Percentiles rank a stretch among this genome's conserved stretches.
phyloP scores from a whole-genome alignment of 1,284 basidiomycete genomes.

The Cutaneotrichosporon mucoides region DNA sequence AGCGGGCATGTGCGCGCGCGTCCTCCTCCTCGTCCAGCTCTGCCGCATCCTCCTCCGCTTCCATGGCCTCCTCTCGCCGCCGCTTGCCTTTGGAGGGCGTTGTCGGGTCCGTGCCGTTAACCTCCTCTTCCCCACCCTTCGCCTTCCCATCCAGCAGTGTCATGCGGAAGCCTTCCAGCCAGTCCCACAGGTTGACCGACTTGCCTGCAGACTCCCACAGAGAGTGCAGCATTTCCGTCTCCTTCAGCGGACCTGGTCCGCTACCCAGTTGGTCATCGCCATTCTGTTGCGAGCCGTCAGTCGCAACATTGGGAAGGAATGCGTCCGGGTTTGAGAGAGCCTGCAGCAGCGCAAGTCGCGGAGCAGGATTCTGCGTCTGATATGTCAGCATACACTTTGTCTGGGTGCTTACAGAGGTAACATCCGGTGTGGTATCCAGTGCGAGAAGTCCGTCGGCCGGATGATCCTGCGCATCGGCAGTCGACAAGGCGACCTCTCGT shows the following conservation, averaged over 20 bases:
- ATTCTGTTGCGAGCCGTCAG: background rate
- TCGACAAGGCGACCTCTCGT: background rate
- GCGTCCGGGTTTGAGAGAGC: slow-evolving; percentile 8
- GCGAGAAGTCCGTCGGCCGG: background rate
- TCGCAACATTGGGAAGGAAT: slow-evolving; percentile 4
- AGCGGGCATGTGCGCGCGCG: slow-evolving; percentile 36
- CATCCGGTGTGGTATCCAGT: background rate
- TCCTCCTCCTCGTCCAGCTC: slow-evolving; percentile 22
- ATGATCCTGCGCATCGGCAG: background rate
- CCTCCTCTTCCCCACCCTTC: slow-evolving; percentile 2
- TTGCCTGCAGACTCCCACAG: slow-evolving; percentile 39
- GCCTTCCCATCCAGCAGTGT: slow-evolving; percentile 8
- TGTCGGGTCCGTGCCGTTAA: background rate
- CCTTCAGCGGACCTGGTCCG: slow-evolving; percentile 18
- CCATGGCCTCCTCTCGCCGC: background rate
- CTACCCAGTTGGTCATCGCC: background rate
- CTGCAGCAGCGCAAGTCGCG: slow-evolving; percentile 18
- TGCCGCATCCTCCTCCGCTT: slow-evolving; percentile 6
- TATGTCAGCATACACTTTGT: background rate
- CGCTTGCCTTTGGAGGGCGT: background rate
- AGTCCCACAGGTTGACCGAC: slow-evolving; percentile 45
- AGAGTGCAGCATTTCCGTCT: slow-evolving; percentile 32
- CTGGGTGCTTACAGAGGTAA: background rate
- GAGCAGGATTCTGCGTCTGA: slow-evolving; percentile 17
- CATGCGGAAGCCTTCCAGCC: slow-evolving; percentile 39